These are phyloP conservation scores for Aegilops tauschii DNA, from an alignment of 176 grass and related monocot genomes.

Conservation along the genomic window DNA sequence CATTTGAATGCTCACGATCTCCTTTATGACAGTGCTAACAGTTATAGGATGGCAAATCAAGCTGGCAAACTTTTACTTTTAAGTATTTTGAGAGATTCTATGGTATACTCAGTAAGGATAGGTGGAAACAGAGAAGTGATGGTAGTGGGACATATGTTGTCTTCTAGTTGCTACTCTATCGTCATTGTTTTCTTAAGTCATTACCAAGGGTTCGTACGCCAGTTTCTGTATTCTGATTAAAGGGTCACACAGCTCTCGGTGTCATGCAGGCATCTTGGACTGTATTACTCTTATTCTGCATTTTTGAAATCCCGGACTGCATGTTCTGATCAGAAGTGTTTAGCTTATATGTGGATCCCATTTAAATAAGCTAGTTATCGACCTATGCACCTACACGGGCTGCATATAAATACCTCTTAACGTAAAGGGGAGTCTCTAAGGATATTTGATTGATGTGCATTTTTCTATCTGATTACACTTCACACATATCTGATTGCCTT, in stretches of 20 bases:
- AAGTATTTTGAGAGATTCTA: conserved; percentile 14
- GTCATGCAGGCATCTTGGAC: conserved; percentile 2
- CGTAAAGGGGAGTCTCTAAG: not conserved
- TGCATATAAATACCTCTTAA: not conserved
- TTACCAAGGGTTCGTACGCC: conserved; percentile 4
- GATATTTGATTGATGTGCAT: not conserved
- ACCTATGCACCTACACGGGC: not conserved
- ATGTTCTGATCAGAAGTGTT: not conserved
- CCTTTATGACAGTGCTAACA: conserved; percentile 9
- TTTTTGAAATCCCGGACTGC: not conserved
- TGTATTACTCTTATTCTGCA: not conserved
- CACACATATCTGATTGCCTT: not conserved
- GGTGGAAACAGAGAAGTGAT: conserved; percentile 7
- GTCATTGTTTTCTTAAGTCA: not conserved
- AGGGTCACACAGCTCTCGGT: conserved; percentile 1
- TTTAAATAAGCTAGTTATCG: not conserved
- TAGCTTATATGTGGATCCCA: not conserved
- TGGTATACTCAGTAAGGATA: not conserved
- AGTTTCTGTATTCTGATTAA: conserved; percentile 2
- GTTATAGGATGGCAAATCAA: conserved; percentile 3
- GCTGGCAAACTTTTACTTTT: not conserved
- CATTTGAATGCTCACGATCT: not conserved
- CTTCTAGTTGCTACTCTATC: not conserved
- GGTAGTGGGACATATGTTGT: not conserved
- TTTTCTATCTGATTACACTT: not conserved